Evolutionary conservation across 345 rosid genomes (phyloP).

Genomic region (Populus ilicifolia): DNA sequence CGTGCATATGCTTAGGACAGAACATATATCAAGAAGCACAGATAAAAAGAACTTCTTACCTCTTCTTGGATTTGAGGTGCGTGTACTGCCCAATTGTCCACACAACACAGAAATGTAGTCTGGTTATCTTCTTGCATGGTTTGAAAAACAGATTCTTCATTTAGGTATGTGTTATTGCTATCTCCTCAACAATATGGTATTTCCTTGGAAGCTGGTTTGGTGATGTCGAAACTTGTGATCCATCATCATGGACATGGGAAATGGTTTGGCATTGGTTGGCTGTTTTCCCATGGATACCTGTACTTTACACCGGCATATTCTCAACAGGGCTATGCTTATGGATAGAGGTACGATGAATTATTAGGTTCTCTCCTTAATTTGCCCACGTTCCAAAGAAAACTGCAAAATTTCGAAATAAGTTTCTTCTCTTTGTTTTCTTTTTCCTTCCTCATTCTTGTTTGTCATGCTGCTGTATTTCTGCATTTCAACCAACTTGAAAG

Average conservation of each 20-base stretch:
- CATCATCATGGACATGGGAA: constrained; percentile 48
- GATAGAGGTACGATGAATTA: constrained; percentile 46
- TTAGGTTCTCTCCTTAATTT: background rate
- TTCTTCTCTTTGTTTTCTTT: background rate
- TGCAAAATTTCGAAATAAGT: background rate
- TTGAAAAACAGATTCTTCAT: constrained; percentile 18
- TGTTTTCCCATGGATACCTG: constrained; percentile 64
- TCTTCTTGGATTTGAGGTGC: constrained; percentile 55
- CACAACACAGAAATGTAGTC: background rate
- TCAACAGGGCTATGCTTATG: constrained; percentile 57
- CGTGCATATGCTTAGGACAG: constrained; percentile 60
- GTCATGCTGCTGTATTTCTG: background rate
- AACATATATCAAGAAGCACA: constrained; percentile 50
- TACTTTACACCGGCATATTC: constrained; percentile 53
- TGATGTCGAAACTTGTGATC: constrained; percentile 25
- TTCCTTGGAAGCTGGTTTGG: constrained; percentile 36
- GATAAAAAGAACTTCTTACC: constrained; percentile 44
- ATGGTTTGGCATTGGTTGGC: constrained; percentile 43
- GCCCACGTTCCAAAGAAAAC: background rate
- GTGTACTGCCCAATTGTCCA: background rate
- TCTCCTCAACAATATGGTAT: constrained; percentile 47
- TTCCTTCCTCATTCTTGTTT: background rate
- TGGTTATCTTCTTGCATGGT: background rate
- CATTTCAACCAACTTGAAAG: background rate
- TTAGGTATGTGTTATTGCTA: constrained; percentile 47